Percentiles rank a stretch among this genome's conserved stretches.
phyloP scores from a whole-genome alignment of 768 basidiomycete genomes.

The Cystobasidium onofrii region DNA sequence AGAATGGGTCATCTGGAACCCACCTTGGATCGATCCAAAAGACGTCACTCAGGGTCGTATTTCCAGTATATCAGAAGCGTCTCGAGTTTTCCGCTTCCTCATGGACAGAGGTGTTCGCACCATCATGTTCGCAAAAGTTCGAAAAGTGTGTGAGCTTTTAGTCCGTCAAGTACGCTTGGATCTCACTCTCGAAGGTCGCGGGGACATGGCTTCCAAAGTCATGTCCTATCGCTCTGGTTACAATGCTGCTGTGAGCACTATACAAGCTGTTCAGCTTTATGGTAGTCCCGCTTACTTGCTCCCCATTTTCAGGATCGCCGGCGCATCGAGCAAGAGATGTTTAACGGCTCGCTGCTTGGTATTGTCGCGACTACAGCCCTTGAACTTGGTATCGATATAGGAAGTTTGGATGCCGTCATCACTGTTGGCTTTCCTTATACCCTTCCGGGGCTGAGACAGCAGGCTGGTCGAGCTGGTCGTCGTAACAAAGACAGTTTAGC shows the following conservation, averaged over 20 bases:
- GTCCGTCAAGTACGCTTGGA: slow-evolving; percentile 69
- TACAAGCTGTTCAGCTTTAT: too few species aligned
- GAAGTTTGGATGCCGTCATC: slow-evolving; percentile 76
- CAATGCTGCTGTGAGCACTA: slow-evolving; percentile 54
- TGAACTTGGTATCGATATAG: slow-evolving; percentile 76
- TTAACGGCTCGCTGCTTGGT: slow-evolving; percentile 71
- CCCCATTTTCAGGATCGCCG: slow-evolving; percentile 59
- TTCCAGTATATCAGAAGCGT: slow-evolving; percentile 62
- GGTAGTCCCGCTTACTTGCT: background rate
- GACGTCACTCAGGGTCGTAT: slow-evolving; percentile 54
- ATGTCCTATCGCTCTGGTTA: slow-evolving; percentile 82
- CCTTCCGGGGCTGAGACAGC: slow-evolving; percentile 76
- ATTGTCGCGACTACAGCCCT: slow-evolving; percentile 83
- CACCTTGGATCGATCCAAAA: slow-evolving; percentile 54
- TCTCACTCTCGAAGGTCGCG: slow-evolving; percentile 63
- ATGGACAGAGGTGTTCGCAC: slow-evolving; percentile 73
- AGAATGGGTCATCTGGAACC: slow-evolving; percentile 71
- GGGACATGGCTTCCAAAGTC: slow-evolving; percentile 66
- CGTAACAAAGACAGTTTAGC: slow-evolving; percentile 69
- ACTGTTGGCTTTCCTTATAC: slow-evolving; percentile 76
- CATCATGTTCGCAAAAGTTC: slow-evolving; percentile 71
- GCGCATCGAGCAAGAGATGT: slow-evolving; percentile 74
- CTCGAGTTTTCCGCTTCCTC: slow-evolving; percentile 62
- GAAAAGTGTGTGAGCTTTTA: slow-evolving; percentile 66
- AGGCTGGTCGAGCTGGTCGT: slow-evolving; percentile 78